A percentile compares a stretch with the other conserved stretches of the same genome.
Evolutionary conservation across 345 rosid species (phyloP).

Genomic region (Hypericum perforatum): DNA sequence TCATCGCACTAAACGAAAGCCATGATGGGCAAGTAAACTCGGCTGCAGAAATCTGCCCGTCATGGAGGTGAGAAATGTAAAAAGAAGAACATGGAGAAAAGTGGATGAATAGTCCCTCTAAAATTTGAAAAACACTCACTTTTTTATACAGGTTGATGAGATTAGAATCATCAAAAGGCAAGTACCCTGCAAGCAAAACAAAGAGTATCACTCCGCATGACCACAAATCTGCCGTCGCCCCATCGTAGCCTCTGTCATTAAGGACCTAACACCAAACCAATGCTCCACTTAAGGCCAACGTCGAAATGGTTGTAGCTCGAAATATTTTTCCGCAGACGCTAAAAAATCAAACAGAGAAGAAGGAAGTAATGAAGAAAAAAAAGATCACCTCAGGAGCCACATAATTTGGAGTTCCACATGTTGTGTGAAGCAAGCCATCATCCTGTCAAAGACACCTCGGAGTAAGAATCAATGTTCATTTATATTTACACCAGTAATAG

Average conservation of each 20-base stretch:
- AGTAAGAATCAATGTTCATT: conserved; percentile 10
- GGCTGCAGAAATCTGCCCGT: conserved; percentile 70
- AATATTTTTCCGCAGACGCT: neutral
- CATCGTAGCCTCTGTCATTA: conserved; percentile 89
- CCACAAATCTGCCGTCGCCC: conserved; percentile 96
- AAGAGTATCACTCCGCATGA: conserved; percentile 96
- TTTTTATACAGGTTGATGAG: conserved; percentile 85
- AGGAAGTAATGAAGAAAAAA: conserved; percentile 3
- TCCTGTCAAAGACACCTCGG: conserved; percentile 36
- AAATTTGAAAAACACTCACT: conserved; percentile 47
- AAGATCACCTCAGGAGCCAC: conserved; percentile 88
- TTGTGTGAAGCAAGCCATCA: conserved; percentile 94
- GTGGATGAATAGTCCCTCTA: conserved; percentile 8
- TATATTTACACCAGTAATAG: neutral
- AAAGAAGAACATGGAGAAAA: conserved; percentile 10
- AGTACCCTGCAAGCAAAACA: conserved; percentile 95
- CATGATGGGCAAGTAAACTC: conserved; percentile 93
- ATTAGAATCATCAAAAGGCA: conserved; percentile 98
- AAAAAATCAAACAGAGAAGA: neutral
- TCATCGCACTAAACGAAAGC: conserved; percentile 85
- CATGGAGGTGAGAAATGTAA: conserved; percentile 5
- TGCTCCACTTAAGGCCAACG: neutral
- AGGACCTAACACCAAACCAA: conserved; percentile 52
- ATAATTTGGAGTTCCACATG: conserved; percentile 96
- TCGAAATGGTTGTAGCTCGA: neutral